These are phyloP conservation scores for Vitis amurensis DNA, from an alignment of 164 flowering plant genomes.

Conservation along the genomic window DNA sequence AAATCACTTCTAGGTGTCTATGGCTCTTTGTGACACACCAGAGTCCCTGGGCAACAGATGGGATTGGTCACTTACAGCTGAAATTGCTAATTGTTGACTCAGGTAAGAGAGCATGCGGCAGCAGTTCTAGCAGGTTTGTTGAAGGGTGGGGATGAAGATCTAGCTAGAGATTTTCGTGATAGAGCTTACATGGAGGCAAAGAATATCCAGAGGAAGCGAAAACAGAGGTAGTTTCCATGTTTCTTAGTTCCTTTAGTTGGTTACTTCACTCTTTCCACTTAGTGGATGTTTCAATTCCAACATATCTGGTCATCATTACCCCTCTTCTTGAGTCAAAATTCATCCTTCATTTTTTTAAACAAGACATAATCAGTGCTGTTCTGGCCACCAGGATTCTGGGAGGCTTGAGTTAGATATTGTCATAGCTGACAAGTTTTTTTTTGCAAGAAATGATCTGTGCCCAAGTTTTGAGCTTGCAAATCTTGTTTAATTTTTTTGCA, in stretches of 20 bases:
- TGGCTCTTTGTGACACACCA: neutral
- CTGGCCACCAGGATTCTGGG: too few relatives aligned
- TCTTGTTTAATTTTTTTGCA: too few relatives aligned
- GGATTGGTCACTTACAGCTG: neutral
- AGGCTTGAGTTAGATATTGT: too few relatives aligned
- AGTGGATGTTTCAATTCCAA: neutral
- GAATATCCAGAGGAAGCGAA: slow-evolving; percentile 47
- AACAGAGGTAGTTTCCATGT: slow-evolving; percentile 44
- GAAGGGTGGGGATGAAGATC: slow-evolving; percentile 83
- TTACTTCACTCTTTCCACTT: too few relatives aligned
- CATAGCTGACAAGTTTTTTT: too few relatives aligned
- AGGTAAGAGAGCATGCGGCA: slow-evolving; percentile 99
- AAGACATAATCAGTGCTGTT: too few relatives aligned
- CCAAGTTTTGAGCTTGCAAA: too few relatives aligned
- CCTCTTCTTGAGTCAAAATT: too few relatives aligned
- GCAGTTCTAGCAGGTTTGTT: slow-evolving; percentile 91
- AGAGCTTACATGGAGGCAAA: slow-evolving; percentile 70
- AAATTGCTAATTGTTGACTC: slow-evolving; percentile 14
- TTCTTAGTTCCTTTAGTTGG: neutral
- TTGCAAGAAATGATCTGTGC: neutral
- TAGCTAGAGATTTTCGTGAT: slow-evolving; percentile 72
- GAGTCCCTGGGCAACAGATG: neutral
- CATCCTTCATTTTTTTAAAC: too few relatives aligned
- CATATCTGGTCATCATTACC: too few relatives aligned
- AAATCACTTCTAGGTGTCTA: neutral